phyloP scores from a whole-genome alignment of 2,329 filamentous ascomycete genomes.

The Parastagonospora avenae region DNA sequence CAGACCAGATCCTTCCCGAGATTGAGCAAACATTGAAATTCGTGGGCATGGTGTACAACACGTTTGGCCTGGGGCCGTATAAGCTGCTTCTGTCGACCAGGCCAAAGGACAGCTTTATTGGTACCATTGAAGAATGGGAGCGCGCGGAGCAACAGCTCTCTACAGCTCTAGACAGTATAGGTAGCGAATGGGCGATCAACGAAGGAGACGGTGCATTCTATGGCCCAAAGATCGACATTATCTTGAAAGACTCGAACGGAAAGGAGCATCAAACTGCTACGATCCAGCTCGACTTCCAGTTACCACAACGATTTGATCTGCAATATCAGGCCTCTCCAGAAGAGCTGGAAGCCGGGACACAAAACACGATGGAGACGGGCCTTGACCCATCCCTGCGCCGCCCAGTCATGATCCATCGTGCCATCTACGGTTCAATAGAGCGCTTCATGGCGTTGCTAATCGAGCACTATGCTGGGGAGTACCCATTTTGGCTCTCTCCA shows the following conservation, averaged over 20 bases:
- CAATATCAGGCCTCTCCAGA: conserved; percentile 74
- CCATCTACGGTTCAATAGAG: conserved; percentile 83
- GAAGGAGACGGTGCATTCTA: conserved; percentile 88
- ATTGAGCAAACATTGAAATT: conserved; percentile 77
- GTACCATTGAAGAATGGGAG: conserved; percentile 71
- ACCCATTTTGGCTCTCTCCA: conserved; percentile 89
- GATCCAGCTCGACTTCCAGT: conserved; percentile 87
- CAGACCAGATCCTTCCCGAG: conserved; percentile 74
- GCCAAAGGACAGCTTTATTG: conserved; percentile 77
- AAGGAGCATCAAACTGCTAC: conserved; percentile 91
- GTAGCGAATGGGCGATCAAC: conserved; percentile 74
- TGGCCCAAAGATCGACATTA: conserved; percentile 88
- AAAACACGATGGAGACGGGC: conserved; percentile 49
- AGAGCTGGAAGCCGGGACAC: conserved; percentile 61
- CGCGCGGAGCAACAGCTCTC: conserved; percentile 70
- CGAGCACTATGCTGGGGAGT: conserved; percentile 76
- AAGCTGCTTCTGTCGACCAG: conserved; percentile 79
- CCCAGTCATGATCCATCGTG: conserved; percentile 84
- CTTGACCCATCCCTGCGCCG: conserved; percentile 35
- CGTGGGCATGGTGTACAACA: conserved; percentile 72
- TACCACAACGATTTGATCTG: conserved; percentile 80
- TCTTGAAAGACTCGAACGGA: conserved; percentile 73
- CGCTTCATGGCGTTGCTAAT: conserved; percentile 84
- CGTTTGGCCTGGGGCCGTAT: conserved; percentile 73
- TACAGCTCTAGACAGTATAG: conserved; percentile 65